phyloP scores from a whole-genome alignment of 345 rosid genomes.

The Cardiospermum halicacabum region DNA sequence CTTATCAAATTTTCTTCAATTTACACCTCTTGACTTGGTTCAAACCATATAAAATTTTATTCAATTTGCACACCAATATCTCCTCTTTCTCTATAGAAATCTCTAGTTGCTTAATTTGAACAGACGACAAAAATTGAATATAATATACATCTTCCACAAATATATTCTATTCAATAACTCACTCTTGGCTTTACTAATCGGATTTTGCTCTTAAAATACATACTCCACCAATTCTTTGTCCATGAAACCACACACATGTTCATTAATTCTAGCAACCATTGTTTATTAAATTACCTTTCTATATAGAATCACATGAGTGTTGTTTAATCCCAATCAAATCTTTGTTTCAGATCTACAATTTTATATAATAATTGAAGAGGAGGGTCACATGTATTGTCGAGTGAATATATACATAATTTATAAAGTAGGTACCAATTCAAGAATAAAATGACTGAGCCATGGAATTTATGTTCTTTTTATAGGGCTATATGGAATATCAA shows the following conservation, averaged over 20 bases:
- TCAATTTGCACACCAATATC: too few species aligned
- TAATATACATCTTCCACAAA: background rate
- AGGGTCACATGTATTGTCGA: conserved; percentile 11
- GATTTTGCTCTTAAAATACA: conserved; percentile 7
- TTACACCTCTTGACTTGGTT: too few species aligned
- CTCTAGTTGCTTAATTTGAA: too few species aligned
- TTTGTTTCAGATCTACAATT: background rate
- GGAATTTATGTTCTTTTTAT: conserved; percentile 1
- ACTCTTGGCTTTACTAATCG: conserved; percentile 18
- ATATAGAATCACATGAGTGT: background rate
- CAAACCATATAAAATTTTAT: too few species aligned
- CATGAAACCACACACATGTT: conserved; percentile 1
- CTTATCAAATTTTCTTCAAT: too few species aligned
- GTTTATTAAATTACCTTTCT: too few species aligned
- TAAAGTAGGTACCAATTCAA: conserved; percentile 1
- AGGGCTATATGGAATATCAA: background rate
- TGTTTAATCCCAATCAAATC: background rate
- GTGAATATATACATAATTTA: background rate
- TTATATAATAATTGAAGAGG: background rate
- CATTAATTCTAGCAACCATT: too few species aligned
- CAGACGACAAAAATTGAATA: background rate
- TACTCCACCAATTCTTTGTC: background rate
- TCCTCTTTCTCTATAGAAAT: too few species aligned
- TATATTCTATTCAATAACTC: background rate
- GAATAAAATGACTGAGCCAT: background rate